These are phyloP conservation scores for Aspergillus sp. DNA, from an alignment of 2,329 filamentous ascomycete genomes.

Conservation along the genomic window DNA sequence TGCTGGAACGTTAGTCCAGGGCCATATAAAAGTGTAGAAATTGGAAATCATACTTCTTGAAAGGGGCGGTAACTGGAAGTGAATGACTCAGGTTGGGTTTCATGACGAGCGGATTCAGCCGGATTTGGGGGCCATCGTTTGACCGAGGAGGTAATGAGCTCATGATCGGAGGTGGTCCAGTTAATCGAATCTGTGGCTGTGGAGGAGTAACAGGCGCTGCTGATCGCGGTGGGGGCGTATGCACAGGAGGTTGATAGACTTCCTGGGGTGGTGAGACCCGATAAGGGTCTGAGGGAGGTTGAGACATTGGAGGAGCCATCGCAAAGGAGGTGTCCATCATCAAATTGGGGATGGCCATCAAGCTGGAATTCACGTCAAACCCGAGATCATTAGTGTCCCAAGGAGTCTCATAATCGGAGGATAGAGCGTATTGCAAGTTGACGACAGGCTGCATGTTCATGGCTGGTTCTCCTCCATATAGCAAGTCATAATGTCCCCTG, in stretches of 20 bases:
- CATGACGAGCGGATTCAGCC: conserved; percentile 44
- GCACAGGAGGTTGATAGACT: conserved; percentile 34
- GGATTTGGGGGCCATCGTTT: conserved; percentile 41
- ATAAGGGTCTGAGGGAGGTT: conserved; percentile 30
- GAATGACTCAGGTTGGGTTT: conserved; percentile 41
- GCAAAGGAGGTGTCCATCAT: conserved; percentile 38
- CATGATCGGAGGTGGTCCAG: conserved; percentile 32
- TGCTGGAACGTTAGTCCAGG: conserved; percentile 17
- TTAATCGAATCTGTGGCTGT: conserved; percentile 25
- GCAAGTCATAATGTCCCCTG: conserved; percentile 87
- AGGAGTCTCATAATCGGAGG: conserved; percentile 33
- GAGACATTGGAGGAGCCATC: conserved; percentile 29
- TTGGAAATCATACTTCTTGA: conserved; percentile 37
- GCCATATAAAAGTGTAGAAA: not conserved
- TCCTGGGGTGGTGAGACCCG: conserved; percentile 34
- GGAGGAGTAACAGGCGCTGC: conserved; percentile 29
- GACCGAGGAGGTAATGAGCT: conserved; percentile 33
- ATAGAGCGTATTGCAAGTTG: conserved; percentile 43
- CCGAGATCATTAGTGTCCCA: conserved; percentile 39
- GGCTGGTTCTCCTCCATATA: conserved; percentile 66
- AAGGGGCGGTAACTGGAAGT: conserved; percentile 41
- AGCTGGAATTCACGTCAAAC: conserved; percentile 40
- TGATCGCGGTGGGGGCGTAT: conserved; percentile 25
- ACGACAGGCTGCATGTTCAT: conserved; percentile 41
- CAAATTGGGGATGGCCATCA: conserved; percentile 43